These are phyloP conservation scores for Takakia lepidozioides DNA, from an alignment of 225 moss, liverwort and hornwort species.

Conservation along the genomic window DNA sequence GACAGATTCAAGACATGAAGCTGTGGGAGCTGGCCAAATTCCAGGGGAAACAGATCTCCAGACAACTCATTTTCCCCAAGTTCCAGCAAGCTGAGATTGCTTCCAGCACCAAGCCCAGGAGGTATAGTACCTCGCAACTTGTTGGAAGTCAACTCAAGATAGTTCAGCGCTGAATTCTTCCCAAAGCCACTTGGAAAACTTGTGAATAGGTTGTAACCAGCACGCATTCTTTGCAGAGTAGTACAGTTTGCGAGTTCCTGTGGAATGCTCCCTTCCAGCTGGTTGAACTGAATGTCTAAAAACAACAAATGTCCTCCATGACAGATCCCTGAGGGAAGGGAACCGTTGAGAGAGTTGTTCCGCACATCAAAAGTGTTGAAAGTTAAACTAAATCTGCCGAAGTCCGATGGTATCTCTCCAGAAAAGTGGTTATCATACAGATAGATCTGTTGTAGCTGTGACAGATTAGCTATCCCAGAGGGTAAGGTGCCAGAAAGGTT, in stretches of 20 bases:
- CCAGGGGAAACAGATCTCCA: constrained; percentile 21
- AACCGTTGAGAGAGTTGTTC: constrained; percentile 23
- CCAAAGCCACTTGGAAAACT: constrained; percentile 32
- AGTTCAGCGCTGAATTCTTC: constrained; percentile 14
- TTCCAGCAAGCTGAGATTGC: constrained; percentile 25
- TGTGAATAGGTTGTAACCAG: constrained; percentile 26
- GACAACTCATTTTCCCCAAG: constrained; percentile 27
- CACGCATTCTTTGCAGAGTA: constrained; percentile 23
- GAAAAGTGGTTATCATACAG: no score
- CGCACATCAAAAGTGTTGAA: constrained; percentile 6
- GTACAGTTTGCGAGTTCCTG: constrained; percentile 20
- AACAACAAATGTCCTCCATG: constrained; percentile 17
- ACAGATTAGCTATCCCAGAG: no score
- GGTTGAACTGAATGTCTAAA: constrained; percentile 32
- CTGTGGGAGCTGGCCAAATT: constrained; percentile 22
- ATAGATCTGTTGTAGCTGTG: no score
- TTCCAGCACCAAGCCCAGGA: constrained; percentile 18
- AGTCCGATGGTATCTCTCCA: no score
- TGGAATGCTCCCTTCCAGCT: constrained; percentile 43
- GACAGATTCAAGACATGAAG: constrained; percentile 32
- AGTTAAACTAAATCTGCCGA: neutral
- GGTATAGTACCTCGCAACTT: constrained; percentile 28
- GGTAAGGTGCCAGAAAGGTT: no score
- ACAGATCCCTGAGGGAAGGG: constrained; percentile 28
- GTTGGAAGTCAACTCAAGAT: constrained; percentile 35